Evolutionary conservation across 805 yeast species (phyloP).

Genomic region (Candida germanica): DNA sequence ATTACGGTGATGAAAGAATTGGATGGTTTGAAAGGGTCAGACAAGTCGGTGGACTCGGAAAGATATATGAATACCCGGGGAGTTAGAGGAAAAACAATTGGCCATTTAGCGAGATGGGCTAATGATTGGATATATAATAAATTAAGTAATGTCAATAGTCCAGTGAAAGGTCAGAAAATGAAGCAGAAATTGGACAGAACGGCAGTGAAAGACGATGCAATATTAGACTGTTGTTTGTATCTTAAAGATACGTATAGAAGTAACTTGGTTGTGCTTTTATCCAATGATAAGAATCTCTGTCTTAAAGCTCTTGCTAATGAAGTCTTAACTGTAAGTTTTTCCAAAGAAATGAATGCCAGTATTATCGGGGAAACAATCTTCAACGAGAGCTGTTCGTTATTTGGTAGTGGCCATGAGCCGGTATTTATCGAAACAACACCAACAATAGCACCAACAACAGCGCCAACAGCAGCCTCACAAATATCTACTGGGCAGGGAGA

Average conservation of each 20-base stretch:
- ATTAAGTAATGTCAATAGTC: conserved; percentile 49
- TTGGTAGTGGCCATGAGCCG: conserved; percentile 15
- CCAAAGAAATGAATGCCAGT: conserved; percentile 43
- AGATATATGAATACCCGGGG: conserved; percentile 8
- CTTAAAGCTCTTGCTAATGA: conserved; percentile 68
- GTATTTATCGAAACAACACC: conserved; percentile 4
- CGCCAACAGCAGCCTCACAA: background rate
- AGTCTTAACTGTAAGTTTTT: conserved; percentile 57
- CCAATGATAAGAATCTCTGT: conserved; percentile 85
- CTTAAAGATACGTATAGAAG: conserved; percentile 40
- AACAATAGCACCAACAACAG: background rate
- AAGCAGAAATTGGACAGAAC: conserved; percentile 48
- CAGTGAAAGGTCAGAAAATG: conserved; percentile 63
- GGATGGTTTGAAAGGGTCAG: conserved; percentile 71
- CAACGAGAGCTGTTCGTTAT: conserved; percentile 28
- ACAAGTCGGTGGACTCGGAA: conserved; percentile 10
- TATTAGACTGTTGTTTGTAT: conserved; percentile 78
- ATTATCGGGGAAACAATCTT: conserved; percentile 41
- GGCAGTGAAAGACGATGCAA: conserved; percentile 70
- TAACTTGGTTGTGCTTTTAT: conserved; percentile 54
- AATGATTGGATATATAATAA: conserved; percentile 71
- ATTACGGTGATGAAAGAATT: conserved; percentile 67
- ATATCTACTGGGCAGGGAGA: background rate
- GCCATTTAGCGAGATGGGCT: conserved; percentile 64
- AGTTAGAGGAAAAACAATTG: conserved; percentile 36